Base-by-base conservation (phyloP, 2,329 filamentous ascomycete species). In the Chaetomium globosum region DNA sequence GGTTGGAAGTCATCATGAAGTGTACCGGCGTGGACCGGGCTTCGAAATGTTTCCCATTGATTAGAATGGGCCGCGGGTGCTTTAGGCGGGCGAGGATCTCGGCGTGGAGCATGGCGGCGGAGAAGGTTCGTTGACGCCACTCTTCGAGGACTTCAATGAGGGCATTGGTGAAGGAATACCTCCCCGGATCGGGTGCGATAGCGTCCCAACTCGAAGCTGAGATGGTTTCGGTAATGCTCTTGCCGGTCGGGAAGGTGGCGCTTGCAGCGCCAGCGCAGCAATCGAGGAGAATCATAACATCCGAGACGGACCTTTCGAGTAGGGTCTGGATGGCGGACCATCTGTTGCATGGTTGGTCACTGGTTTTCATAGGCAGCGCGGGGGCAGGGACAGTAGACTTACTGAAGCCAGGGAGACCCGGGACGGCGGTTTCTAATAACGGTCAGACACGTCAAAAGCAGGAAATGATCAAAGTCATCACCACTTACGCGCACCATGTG, bases 1-100 rank as follows among this genome's bases (percentile, higher is more conserved):
- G 84, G 65, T 87, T 85, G 21, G 83, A 79, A 2, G 85, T 87
- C 83, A 86, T 86, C 82, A 87, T 87, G 70, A 86, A 86, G 69
- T 87, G 85, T 4, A 87, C 83, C 0, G 85, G 84, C 0, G 85
- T 87, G 2, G 84, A 84, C 48, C 84, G 80, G 43, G 83, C 82
- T 70, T 87, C 84, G 55, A 85, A 85, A 21, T 82, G 79, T 73
- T 82, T 84, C 60, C 85, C 85, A 68, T 87, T 85, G 69, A 84
- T 81, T 64, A 82, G 80, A 68, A 85, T 82, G 23, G 84, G 84
- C 8, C 84, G 77, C 5, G 85, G 85, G 67, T 87, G 85, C 70
- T 87, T 87, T 1, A 87, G 72, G 2, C 84, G 82, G n/a, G 84
- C 84, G 19, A 87, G 77, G 9, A 87, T 78, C 69, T 87, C 85